Conservation (phyloP, 2,329 filamentous ascomycete genomes). For the Botryotinia narcissicola region DNA sequence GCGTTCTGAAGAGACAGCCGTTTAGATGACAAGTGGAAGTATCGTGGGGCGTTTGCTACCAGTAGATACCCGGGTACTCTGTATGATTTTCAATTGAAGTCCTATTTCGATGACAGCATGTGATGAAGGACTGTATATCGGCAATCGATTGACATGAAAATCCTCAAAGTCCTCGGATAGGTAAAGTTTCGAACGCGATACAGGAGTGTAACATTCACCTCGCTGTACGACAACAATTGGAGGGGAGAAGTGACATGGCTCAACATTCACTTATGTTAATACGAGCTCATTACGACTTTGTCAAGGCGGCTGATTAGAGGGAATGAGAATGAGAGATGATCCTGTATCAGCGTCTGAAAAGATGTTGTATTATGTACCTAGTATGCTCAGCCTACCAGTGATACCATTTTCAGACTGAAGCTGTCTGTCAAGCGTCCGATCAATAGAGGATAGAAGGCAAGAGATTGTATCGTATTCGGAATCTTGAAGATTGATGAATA, state of each 20-base stretch:
- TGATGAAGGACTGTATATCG: neutral
- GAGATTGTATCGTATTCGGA: neutral
- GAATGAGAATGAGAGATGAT: neutral
- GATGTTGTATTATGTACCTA: neutral
- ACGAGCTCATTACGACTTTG: neutral
- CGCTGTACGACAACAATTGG: neutral
- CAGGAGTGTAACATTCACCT: neutral
- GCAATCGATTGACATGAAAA: neutral
- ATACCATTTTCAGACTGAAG: neutral
- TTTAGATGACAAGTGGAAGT: neutral
- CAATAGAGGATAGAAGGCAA: neutral
- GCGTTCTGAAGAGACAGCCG: neutral
- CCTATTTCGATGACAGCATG: neutral
- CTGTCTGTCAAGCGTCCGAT: neutral
- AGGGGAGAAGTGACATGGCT: neutral
- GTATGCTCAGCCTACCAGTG: conserved; percentile 1
- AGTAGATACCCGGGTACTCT: neutral
- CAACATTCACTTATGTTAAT: neutral
- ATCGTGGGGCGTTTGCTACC: neutral
- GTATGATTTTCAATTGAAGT: neutral
- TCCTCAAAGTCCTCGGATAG: neutral
- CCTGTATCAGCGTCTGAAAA: neutral
- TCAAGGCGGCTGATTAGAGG: neutral
- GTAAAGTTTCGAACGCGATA: neutral
- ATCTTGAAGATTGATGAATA: neutral